phyloP scores from a whole-genome alignment of 2,329 filamentous ascomycete genomes.

The Nigrograna mackinnonii region DNA sequence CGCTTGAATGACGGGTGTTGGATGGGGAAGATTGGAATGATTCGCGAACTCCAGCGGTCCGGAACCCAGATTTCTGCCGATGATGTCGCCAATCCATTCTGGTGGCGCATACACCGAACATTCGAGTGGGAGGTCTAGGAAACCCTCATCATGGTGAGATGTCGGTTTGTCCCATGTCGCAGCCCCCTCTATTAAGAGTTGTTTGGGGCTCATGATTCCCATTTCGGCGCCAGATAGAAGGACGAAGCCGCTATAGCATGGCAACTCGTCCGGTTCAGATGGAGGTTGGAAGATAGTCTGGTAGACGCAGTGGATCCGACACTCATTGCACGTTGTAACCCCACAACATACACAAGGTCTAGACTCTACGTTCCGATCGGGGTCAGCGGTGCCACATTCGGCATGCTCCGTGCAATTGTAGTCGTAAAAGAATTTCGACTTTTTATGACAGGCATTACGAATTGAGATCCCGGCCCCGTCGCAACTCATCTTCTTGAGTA shows the following conservation, averaged over 20 bases:
- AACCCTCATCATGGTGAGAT: slow-evolving; percentile 35
- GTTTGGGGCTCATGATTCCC: slow-evolving; percentile 30
- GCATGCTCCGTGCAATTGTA: slow-evolving; percentile 25
- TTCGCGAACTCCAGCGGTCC: slow-evolving; percentile 16
- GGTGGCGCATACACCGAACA: slow-evolving; percentile 15
- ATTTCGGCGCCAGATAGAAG: slow-evolving; percentile 27
- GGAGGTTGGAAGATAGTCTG: slow-evolving; percentile 29
- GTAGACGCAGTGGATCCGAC: slow-evolving; percentile 38
- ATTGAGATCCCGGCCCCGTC: slow-evolving; percentile 28
- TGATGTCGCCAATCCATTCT: slow-evolving; percentile 26
- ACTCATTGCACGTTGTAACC: slow-evolving; percentile 37
- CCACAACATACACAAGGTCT: slow-evolving; percentile 29
- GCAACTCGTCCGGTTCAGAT: slow-evolving; percentile 29
- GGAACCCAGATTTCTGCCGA: slow-evolving; percentile 27
- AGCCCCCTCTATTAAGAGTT: slow-evolving; percentile 14
- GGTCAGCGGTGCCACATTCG: slow-evolving; percentile 19
- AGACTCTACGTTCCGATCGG: slow-evolving; percentile 13
- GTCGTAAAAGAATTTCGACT: slow-evolving; percentile 24
- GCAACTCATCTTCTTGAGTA: slow-evolving; percentile 29
- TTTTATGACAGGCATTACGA: slow-evolving; percentile 21
- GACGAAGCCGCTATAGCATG: slow-evolving; percentile 33
- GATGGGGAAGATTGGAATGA: slow-evolving; percentile 21
- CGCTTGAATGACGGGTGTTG: slow-evolving; percentile 28
- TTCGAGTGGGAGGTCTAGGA: slow-evolving; percentile 31
- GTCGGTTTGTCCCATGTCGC: neutral